Conservation (phyloP, 305 asterid genomes). For the Plantago lanceolata region DNA sequence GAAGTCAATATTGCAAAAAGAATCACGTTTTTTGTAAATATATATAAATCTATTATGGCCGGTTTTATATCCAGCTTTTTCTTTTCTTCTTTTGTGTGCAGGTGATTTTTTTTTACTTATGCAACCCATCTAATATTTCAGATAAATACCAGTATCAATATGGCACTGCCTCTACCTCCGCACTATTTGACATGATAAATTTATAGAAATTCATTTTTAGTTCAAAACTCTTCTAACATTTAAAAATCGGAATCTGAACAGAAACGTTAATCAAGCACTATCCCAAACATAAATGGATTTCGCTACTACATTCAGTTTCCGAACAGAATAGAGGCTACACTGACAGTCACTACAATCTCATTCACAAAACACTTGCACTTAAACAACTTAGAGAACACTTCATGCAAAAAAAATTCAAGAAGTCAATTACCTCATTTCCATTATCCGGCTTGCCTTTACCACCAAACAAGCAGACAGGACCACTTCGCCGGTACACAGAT, state of each 20-base stretch:
- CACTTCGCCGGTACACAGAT: slow-evolving; percentile 26
- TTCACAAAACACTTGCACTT: neutral
- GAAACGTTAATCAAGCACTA: neutral
- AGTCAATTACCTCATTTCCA: slow-evolving; percentile 47
- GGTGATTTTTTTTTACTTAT: too few relatives aligned
- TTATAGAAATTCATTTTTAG: too few relatives aligned
- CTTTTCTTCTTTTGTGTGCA: too few relatives aligned
- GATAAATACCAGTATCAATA: too few relatives aligned
- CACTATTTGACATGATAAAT: too few relatives aligned
- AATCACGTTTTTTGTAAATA: neutral
- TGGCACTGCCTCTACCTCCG: too few relatives aligned
- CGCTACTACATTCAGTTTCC: neutral
- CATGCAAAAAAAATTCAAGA: slow-evolving; percentile 9
- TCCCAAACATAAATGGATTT: neutral
- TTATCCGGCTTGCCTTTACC: slow-evolving; percentile 48
- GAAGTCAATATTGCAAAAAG: slow-evolving; percentile 4
- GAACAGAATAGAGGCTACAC: too few relatives aligned
- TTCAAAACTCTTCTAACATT: neutral
- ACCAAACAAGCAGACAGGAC: slow-evolving; percentile 52
- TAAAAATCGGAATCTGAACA: neutral
- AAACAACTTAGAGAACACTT: neutral
- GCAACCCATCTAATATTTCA: too few relatives aligned
- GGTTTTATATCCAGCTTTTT: neutral
- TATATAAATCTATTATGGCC: neutral
- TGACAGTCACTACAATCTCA: neutral